Percentiles rank a stretch among this genome's conserved stretches.
Conservation (phyloP, 225 moss, liverwort and hornwort species). For the Rhytidiadelphus loreus region DNA sequence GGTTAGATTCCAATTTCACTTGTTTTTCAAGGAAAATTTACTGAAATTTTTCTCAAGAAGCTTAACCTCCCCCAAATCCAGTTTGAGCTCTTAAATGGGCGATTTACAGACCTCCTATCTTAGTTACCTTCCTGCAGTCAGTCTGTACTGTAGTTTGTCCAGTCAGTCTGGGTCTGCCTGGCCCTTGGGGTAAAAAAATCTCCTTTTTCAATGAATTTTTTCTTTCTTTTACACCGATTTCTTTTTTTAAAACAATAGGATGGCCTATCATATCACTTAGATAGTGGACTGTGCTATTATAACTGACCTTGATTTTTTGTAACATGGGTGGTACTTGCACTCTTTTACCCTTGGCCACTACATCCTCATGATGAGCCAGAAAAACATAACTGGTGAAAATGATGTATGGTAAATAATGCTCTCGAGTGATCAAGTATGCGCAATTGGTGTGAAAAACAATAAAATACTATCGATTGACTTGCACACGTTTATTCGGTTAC, state of each 20-base stretch:
- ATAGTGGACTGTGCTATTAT: neutral
- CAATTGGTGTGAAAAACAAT: neutral
- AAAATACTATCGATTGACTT: neutral
- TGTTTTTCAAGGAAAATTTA: too few relatives aligned
- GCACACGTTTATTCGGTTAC: neutral
- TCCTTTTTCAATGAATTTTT: neutral
- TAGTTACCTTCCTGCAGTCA: neutral
- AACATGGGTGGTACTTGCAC: neutral
- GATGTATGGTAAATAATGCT: neutral
- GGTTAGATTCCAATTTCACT: too few relatives aligned
- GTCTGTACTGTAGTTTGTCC: neutral
- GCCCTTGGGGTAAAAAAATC: neutral
- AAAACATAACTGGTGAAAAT: neutral
- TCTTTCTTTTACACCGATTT: neutral
- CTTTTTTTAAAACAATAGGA: too few relatives aligned
- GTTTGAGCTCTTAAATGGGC: too few relatives aligned
- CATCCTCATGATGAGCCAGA: neutral
- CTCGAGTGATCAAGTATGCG: neutral
- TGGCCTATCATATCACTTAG: neutral
- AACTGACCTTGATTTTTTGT: neutral
- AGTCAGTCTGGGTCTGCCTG: neutral
- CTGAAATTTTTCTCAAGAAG: too few relatives aligned
- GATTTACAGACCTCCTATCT: too few relatives aligned
- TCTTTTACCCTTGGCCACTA: neutral
- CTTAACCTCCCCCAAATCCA: too few relatives aligned